phyloP scores from a whole-genome alignment of 1,284 basidiomycete genomes.

The Rhodotorula glutinis region DNA sequence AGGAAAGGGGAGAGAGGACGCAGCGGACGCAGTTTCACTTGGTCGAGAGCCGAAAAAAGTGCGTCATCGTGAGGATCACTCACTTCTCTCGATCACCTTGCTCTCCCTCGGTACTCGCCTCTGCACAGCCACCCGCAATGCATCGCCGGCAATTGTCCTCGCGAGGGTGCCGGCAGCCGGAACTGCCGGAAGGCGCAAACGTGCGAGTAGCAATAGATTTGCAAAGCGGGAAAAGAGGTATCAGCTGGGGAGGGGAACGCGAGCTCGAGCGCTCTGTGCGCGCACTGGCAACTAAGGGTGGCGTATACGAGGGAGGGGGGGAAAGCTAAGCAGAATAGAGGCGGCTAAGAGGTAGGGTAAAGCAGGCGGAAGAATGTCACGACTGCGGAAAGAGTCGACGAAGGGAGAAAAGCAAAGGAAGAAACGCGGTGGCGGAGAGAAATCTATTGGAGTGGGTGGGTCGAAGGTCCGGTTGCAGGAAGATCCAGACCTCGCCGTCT shows the following conservation, averaged over 20 bases:
- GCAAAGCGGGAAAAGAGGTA: too few relatives aligned
- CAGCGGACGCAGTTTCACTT: background rate
- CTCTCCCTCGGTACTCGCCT: too few relatives aligned
- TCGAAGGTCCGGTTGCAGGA: background rate
- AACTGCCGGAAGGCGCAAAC: background rate
- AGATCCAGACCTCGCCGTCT: background rate
- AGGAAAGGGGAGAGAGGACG: background rate
- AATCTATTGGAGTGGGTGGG: background rate
- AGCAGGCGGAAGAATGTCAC: too few relatives aligned
- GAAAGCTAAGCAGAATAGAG: background rate
- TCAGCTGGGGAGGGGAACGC: too few relatives aligned
- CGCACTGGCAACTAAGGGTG: too few relatives aligned
- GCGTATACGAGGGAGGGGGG: background rate
- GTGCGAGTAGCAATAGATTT: background rate
- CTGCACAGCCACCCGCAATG: too few relatives aligned
- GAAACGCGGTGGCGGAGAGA: background rate
- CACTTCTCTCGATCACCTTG: background rate
- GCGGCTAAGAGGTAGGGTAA: too few relatives aligned
- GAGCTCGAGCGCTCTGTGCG: too few relatives aligned
- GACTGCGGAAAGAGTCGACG: too few relatives aligned
- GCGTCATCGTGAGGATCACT: background rate
- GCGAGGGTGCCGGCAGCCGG: too few relatives aligned
- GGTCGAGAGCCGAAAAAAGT: too few relatives aligned
- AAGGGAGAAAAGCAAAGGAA: background rate
- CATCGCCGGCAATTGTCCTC: too few relatives aligned